Base-by-base conservation (phyloP, 495 filamentous ascomycete genomes). In the Penicillium verhagenii region DNA sequence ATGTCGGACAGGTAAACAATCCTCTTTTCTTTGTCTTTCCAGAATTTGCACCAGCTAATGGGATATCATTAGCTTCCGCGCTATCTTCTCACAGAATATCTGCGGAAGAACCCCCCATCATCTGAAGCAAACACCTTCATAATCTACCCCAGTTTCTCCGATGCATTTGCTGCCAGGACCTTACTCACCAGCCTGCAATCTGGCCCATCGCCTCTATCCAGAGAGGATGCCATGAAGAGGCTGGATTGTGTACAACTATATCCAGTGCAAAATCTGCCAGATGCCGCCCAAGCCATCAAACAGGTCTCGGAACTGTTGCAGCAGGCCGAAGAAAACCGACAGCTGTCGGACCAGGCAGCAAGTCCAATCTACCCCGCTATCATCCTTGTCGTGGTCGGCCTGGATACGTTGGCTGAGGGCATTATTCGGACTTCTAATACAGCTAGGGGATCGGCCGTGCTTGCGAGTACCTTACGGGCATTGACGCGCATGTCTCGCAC, bases 141-240 rank as follows among this genome's bases (percentile, higher is more conserved):
- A 28, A 72, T 78, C 44, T 88, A 96, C 70, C 91, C 89, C 1
- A 84, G 84, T 26, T 93, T 89, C 65, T 90, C 88, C n/a, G 83
- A 89, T 38, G 90, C 87, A 3, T 90, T 96, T 37, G 83, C 87
- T 25, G 77, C 92, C 11, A 88, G 91, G 65, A 83, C 77, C 11
- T 71, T 96, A 47, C 78, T 90, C 35, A 52, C 61, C 6, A 65
- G 60, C 3, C 55, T 77, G 16, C 60, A 70, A 43, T 52, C 43
- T 20, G 6, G 33, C 20, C 35, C 51, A 10, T 58, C 50, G 4
- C 23, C 53, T n/a, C 60, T 74, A 1, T 65, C 69, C 5, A 65
- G 56, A 23, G 57, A 60, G 13, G 61, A 72, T 21, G 73, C 75
- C 52, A 66, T 78, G 37, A 44, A 56, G 26, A 56, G 43, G 16